These are phyloP conservation scores for Aphanomyces astaci DNA, from an alignment of 352 stramenopile species.

Conservation along the genomic window DNA sequence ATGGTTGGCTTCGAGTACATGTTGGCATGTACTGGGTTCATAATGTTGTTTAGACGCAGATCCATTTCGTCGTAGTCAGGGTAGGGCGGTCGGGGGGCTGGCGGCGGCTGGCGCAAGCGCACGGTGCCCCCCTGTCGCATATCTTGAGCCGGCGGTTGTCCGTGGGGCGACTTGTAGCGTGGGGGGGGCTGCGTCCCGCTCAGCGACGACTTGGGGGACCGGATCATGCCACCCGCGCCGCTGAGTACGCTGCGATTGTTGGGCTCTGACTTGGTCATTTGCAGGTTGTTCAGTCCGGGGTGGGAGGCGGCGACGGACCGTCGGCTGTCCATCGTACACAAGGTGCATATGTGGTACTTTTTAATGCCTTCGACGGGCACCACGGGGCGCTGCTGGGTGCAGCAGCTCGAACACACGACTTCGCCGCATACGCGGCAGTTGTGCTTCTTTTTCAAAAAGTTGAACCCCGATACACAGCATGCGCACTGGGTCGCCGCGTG, in stretches of 20 bases:
- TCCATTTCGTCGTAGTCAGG: background rate
- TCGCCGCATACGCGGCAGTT: constrained; percentile 69
- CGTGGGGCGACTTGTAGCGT: background rate
- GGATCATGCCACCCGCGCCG: background rate
- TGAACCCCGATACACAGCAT: constrained; percentile 47
- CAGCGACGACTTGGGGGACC: constrained; percentile 5
- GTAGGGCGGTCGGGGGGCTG: background rate
- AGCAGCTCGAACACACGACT: constrained; percentile 67
- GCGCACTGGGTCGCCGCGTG: constrained; percentile 8
- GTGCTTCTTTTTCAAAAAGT: constrained; percentile 62
- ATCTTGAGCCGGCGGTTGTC: background rate
- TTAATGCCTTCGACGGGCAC: constrained; percentile 65
- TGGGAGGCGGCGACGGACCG: background rate
- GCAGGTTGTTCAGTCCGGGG: background rate
- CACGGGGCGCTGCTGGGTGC: constrained; percentile 9
- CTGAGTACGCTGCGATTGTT: background rate
- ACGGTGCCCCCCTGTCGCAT: background rate
- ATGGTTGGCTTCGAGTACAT: background rate
- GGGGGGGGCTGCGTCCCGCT: background rate
- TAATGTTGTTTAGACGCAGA: too few relatives aligned
- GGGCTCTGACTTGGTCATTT: background rate
- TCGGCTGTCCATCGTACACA: constrained; percentile 45
- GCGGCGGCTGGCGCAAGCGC: background rate
- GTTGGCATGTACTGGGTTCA: too few relatives aligned
- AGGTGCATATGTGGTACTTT: constrained; percentile 75